Evolutionary conservation across 768 basidiomycete genomes (phyloP).

Genomic region (Tubosaeta sp.): DNA sequence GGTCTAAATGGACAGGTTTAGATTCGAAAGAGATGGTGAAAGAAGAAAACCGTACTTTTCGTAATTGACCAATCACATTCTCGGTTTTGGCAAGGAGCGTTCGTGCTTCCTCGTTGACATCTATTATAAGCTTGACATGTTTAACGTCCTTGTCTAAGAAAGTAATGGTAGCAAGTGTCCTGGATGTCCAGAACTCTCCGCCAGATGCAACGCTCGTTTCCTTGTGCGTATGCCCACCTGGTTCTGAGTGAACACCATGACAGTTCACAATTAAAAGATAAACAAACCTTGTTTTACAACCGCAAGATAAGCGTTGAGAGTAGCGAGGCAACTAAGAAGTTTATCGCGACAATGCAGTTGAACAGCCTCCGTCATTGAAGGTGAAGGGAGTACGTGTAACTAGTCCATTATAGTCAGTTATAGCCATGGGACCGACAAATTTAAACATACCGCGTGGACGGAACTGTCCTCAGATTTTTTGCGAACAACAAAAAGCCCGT

Average conservation of each 20-base stretch:
- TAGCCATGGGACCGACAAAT: no score
- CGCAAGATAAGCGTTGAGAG: slow-evolving; percentile 58
- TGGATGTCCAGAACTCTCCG: slow-evolving; percentile 77
- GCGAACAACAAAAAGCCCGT: slow-evolving; percentile 75
- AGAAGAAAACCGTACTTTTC: slow-evolving; percentile 34
- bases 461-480: slow-evolving; percentile 69
- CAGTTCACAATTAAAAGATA: not conserved
- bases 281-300: slow-evolving; percentile 49
- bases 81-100: slow-evolving; percentile 44
- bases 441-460: slow-evolving; percentile 57
- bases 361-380: slow-evolving; percentile 70
- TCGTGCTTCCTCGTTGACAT: slow-evolving; percentile 53
- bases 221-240: slow-evolving; percentile 49
- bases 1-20: slow-evolving; percentile 8
- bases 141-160: slow-evolving; percentile 63
- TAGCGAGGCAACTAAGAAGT: slow-evolving; percentile 69
- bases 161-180: slow-evolving; percentile 53
- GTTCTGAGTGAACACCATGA: not conserved
- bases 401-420: slow-evolving; percentile 4
- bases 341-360: slow-evolving; percentile 62
- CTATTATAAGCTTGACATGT: slow-evolving; percentile 52
- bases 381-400: slow-evolving; percentile 60
- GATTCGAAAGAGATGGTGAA: not conserved
- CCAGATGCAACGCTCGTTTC: slow-evolving; percentile 60
- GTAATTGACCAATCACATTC: slow-evolving; percentile 39